phyloP scores from a whole-genome alignment of 192 early-diverging fungal species.

The Backusella psychrophila region DNA sequence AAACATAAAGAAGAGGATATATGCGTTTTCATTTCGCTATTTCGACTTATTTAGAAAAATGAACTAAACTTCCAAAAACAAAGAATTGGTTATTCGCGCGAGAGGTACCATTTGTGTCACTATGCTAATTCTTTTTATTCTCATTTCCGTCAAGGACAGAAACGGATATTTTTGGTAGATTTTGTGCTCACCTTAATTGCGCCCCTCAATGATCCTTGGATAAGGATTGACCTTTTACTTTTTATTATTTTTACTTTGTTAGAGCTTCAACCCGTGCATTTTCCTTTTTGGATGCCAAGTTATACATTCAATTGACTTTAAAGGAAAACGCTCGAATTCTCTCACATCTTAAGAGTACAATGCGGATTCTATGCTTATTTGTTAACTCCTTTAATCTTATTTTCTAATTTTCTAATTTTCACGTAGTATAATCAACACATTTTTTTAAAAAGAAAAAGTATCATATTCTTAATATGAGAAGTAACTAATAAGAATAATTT shows the following conservation, averaged over 20 bases:
- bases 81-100: not conserved
- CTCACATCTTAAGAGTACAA: not conserved
- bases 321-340: not conserved
- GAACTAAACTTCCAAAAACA: not conserved
- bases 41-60: not conserved
- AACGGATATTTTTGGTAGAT: not conserved
- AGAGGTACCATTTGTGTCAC: not conserved
- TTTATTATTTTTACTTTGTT: not conserved
- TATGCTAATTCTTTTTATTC: not conserved
- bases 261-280: not conserved
- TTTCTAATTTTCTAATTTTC: not conserved
- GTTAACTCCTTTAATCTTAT: not conserved
- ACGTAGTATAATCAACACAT: not conserved
- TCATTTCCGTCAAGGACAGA: not conserved
- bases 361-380: not conserved
- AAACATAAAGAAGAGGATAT: not conserved
- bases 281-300: not conserved
- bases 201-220: not conserved
- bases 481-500: not conserved
- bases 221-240: not conserved
- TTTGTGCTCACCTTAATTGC: not conserved
- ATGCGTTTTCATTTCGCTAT: not conserved
- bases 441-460: not conserved
- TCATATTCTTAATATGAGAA: not conserved
- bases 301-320: not conserved